Evolutionary conservation across 139 green algal species (phyloP), one percentile per base, ranked within the genome.

Genomic region (Monoraphidium neglectum): DNA sequence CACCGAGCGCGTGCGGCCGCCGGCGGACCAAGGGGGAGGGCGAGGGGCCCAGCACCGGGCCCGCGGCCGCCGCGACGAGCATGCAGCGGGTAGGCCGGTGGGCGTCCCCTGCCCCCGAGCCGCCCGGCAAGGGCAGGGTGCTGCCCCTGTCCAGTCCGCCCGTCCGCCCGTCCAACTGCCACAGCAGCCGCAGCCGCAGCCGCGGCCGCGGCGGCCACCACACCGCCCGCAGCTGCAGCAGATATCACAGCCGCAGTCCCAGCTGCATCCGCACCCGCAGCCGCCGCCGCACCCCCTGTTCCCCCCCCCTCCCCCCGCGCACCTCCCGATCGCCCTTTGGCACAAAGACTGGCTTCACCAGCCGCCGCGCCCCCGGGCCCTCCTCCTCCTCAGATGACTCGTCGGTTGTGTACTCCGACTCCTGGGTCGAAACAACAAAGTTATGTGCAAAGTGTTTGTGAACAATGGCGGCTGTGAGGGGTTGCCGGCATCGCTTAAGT

Each of bases 281-380:
- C 43, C 15, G 13, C 26, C 24, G 10, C 16, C 8, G 43, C 46
- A 28, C 6, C 64, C 12, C 12, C 83, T 64, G n/a, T n/a, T n/a
- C n/a, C n/a, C n/a, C 43, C 43, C 43, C 8, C 43, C 43, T 21
- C 12, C 12, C 8, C 43, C 8, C 8, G 12, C 43, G 12, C 70
- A 92, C 85, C 49, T 97, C 91, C 37, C 91, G 77, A 47, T 93
- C 85, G 35, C 80, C 76, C 53, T 94, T 95, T 36, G 87, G 84
- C 35, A 97, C 91, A 83, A 97, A 97, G 10, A 96, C 83, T 5
- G 94, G 94, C 80, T 97, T 96, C 1, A 95, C 72, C 61, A 97
- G 67, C 40, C 86, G 84, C n/a, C 74, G 73, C 23, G 81, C 60
- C 3, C 70, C 76, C 28, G 61, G 78, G 16, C 88, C 84, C 2